phyloP scores from a whole-genome alignment of 23 red algal genomes.

The Gracilariopsis chorda region DNA sequence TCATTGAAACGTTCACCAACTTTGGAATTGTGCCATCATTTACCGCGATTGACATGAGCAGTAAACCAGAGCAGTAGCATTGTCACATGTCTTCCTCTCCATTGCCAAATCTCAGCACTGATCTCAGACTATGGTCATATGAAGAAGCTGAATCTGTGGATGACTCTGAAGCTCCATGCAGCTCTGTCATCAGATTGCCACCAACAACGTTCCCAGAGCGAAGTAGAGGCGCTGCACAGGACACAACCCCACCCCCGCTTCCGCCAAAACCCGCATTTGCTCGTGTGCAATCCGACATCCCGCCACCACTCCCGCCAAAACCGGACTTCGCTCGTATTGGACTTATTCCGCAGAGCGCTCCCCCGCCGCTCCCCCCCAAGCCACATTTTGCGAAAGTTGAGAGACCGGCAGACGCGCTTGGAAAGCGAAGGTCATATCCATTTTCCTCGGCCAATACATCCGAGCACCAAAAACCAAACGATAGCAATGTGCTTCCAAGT shows the following conservation, averaged over 20 bases:
- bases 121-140: constrained; percentile 12
- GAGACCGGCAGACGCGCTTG: constrained; percentile 5
- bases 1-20: too few relatives aligned
- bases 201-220: neutral
- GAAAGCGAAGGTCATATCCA: neutral
- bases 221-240: neutral
- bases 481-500: neutral
- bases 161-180: constrained; percentile 47
- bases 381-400: constrained; percentile 5
- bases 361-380: neutral
- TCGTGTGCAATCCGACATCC: neutral
- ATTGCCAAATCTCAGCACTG: neutral
- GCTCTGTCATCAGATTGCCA: constrained; percentile 43
- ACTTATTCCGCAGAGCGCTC: neutral
- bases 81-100: constrained; percentile 7
- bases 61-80: too few relatives aligned
- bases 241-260: constrained; percentile 19
- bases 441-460: neutral
- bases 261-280: constrained; percentile 58
- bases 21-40: too few relatives aligned
- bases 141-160: constrained; percentile 38
- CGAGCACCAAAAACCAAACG: too few relatives aligned
- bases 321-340: constrained; percentile 11
- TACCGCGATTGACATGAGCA: too few relatives aligned
- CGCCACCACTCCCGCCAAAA: constrained; percentile 57